phyloP scores from a whole-genome alignment of 1,284 basidiomycete species.

The Melampsora americana region DNA sequence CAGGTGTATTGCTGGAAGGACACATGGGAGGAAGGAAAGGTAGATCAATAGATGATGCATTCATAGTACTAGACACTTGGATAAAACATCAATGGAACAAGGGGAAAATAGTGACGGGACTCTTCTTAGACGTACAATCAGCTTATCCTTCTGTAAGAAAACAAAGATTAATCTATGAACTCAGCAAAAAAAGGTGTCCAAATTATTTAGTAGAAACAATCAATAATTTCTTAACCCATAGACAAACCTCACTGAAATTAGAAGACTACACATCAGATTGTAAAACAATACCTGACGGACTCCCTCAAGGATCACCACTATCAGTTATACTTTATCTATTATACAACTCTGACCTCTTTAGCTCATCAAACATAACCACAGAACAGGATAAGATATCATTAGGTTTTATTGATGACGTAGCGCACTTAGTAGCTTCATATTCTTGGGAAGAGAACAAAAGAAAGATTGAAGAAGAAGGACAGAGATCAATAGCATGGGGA shows the following conservation, averaged over 20 bases:
- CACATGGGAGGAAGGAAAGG: slow-evolving; percentile 16
- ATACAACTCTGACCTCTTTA: slow-evolving; percentile 21
- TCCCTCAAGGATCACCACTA: slow-evolving; percentile 18
- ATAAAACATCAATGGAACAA: no score
- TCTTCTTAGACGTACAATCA: no score
- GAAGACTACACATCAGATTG: slow-evolving; percentile 2
- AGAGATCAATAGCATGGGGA: not conserved
- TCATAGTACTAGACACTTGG: not conserved
- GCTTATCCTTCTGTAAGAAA: slow-evolving; percentile 13
- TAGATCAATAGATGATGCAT: not conserved
- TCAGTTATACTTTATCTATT: slow-evolving; percentile 20
- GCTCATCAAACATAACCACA: not conserved
- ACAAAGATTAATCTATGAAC: not conserved
- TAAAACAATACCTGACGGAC: no score
- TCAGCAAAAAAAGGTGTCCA: not conserved
- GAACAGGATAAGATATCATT: not conserved
- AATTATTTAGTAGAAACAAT: not conserved
- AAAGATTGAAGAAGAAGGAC: not conserved
- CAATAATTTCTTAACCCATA: not conserved
- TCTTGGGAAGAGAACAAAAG: no score
- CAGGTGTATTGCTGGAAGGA: not conserved
- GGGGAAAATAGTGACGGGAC: no score
- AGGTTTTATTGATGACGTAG: slow-evolving; percentile 28
- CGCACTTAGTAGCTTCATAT: not conserved
- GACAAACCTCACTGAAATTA: not conserved